phyloP scores from a whole-genome alignment of 2,329 filamentous ascomycete species.

The Aspergillus fumigatus region DNA sequence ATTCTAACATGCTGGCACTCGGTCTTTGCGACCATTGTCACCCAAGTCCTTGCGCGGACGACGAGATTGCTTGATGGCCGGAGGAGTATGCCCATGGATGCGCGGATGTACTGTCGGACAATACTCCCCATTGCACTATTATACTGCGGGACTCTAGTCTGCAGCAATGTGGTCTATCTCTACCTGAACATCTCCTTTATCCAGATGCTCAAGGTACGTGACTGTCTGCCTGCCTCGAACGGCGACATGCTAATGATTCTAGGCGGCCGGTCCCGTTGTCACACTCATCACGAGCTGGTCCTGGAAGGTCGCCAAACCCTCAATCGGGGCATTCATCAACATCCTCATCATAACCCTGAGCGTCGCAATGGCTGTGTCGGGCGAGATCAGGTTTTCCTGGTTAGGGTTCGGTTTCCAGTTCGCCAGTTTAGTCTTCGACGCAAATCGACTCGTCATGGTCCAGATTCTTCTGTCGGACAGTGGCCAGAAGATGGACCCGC shows the following conservation, averaged over 20 bases:
- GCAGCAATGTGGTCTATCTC: conserved; percentile 88
- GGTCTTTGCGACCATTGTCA: conserved; percentile 83
- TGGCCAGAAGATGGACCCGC: conserved; percentile 77
- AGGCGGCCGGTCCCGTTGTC: conserved; percentile 91
- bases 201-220: conserved; percentile 86
- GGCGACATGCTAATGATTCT: neutral
- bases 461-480: conserved; percentile 68
- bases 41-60: conserved; percentile 81
- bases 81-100: conserved; percentile 92
- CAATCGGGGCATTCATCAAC: conserved; percentile 77
- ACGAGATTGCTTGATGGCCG: conserved; percentile 82
- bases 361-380: conserved; percentile 84
- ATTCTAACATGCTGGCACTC: conserved; percentile 91
- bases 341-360: conserved; percentile 88
- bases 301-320: conserved; percentile 73
- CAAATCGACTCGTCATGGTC: conserved; percentile 73
- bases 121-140: conserved; percentile 92
- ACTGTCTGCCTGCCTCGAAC: conserved; percentile 24
- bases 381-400: conserved; percentile 78
- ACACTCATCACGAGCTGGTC: conserved; percentile 82
- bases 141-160: conserved; percentile 92
- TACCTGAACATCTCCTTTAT: conserved; percentile 94
- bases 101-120: conserved; percentile 78
- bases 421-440: conserved; percentile 70
- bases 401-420: conserved; percentile 61